Base-by-base conservation (phyloP, 2,329 filamentous ascomycete genomes). In the Moelleriella libera region DNA sequence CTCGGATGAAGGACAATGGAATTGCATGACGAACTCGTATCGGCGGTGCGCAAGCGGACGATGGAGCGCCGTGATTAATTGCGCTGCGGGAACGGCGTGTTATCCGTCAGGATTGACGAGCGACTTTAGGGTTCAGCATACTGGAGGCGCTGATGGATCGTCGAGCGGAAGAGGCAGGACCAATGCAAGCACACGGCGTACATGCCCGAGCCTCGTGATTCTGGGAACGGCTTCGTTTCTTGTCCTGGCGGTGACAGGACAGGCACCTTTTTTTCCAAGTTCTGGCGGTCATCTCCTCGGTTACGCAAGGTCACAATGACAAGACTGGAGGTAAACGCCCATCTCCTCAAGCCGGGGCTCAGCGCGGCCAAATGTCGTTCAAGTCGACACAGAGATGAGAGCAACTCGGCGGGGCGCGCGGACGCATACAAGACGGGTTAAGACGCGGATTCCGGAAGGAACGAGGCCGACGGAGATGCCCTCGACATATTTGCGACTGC, bases 1-100 rank as follows among this genome's bases (percentile, higher is more conserved):
- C 57, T 57, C 60, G 9, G 55, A 60, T 10, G 72, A 76, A 49
- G 72, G 73, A n/a, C 66, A 68, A 51, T 76, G 73, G 73, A 73
- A 75, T 58, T 76, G 74, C 61, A 68, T 76, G 61, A 64, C 62
- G 1, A 59, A 53, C 21, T 63, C 61, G 34, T 76, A 69, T 61
- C 73, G 76, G 58, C 66, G 72, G 30, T 76, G 73, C 54, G 70
- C 68, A 3, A 57, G 62, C 8, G 71, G 72, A 2, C 55, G 49
- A 9, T 76, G 72, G 73, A 71, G 66, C 51, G 58, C 50, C 1
- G 62, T 64, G n/a, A 62, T 73, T 58, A 50, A 64, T 39, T 66
- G 65, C 49, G 64, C 72, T 0, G 56, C 58, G 5, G 71, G 71
- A 5, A 75, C 72, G 2, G 55, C 55, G n/a, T 76, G 72, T 52